A percentile compares a stretch with the other conserved stretches of the same genome.
These are phyloP conservation scores for Papiliotrema terrestris DNA, from an alignment of 1,284 basidiomycete species.

Conservation along the genomic window DNA sequence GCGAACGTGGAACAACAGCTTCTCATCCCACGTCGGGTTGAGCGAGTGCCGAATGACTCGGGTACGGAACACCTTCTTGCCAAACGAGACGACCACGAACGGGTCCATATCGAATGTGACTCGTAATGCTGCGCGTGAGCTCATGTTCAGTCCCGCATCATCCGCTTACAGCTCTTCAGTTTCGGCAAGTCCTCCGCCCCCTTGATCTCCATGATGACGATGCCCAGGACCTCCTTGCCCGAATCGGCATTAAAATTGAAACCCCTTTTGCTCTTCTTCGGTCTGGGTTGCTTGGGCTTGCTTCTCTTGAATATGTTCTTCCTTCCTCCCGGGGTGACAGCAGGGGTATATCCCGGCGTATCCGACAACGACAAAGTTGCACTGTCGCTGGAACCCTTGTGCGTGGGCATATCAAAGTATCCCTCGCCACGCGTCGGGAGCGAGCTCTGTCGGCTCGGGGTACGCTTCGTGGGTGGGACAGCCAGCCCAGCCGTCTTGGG, in stretches of 20 bases:
- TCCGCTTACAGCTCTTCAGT: conserved; percentile 73
- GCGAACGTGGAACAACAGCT: conserved; percentile 90
- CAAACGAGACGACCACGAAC: conserved; percentile 91
- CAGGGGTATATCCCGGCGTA: conserved; percentile 24
- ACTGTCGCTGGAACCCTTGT: conserved; percentile 7
- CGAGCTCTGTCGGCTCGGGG: conserved; percentile 13
- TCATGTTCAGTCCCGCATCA: not conserved
- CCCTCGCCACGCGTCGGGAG: conserved; percentile 1
- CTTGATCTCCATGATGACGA: conserved; percentile 77
- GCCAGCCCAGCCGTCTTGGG: conserved; percentile 18
- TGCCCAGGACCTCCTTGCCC: conserved; percentile 77
- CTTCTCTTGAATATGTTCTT: conserved; percentile 25
- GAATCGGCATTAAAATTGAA: conserved; percentile 64
- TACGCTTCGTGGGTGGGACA: conserved; percentile 12
- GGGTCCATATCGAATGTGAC: conserved; percentile 81
- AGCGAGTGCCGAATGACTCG: conserved; percentile 82
- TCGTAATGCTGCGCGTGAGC: conserved; percentile 31
- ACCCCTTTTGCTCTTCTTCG: conserved; percentile 37
- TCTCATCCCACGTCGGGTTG: conserved; percentile 92
- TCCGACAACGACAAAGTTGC: conserved; percentile 19
- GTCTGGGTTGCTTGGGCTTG: conserved; percentile 7
- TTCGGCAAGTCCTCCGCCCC: conserved; percentile 77
- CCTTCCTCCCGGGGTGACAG: conserved; percentile 5
- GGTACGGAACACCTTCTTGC: conserved; percentile 94
- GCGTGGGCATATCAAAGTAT: conserved; percentile 15